These are phyloP conservation scores for Tausonia pullulans DNA, from an alignment of 1,284 basidiomycete species.

Conservation along the genomic window DNA sequence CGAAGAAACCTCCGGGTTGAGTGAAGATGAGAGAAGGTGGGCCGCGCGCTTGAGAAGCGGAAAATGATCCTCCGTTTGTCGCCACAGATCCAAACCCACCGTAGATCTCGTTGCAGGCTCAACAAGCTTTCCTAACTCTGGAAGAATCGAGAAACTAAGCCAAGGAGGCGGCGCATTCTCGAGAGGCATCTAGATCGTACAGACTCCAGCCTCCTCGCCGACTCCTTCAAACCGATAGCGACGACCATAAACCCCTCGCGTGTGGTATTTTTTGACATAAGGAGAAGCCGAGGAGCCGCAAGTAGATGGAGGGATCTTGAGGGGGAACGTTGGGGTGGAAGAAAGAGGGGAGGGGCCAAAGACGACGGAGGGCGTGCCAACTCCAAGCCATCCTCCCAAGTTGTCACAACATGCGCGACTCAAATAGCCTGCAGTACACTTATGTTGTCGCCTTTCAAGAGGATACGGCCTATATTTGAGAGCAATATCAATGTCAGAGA, in stretches of 20 bases:
- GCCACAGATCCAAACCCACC: no score
- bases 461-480: conserved; percentile 58
- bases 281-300: neutral
- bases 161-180: no score
- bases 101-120: no score
- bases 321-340: neutral
- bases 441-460: conserved; percentile 93
- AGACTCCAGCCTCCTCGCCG: no score
- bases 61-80: no score
- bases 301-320: neutral
- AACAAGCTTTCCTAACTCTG: no score
- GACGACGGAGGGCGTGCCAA: neutral
- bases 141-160: no score
- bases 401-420: no score
- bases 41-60: neutral
- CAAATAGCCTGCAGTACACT: conserved; percentile 27
- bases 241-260: no score
- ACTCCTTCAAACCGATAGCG: no score
- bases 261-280: neutral
- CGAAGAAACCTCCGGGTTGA: neutral
- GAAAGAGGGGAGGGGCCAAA: neutral
- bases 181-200: no score
- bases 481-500: neutral
- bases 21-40: neutral
- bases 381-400: no score